Conservation (phyloP, 768 basidiomycete species). For the Amanita phalloides region DNA sequence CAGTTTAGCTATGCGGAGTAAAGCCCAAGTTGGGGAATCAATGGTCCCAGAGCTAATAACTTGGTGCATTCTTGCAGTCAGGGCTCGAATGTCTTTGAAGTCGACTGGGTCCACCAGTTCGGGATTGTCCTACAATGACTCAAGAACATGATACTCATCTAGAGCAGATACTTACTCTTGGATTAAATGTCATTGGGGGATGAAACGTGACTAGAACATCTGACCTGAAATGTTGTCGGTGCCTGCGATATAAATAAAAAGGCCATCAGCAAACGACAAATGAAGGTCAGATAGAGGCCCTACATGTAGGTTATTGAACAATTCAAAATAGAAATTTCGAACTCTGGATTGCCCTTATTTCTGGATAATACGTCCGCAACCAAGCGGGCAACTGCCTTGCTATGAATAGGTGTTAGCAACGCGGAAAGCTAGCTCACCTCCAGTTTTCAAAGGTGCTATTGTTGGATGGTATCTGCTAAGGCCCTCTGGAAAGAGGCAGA, state of each 20-base stretch:
- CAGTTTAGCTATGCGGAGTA: conserved; percentile 64
- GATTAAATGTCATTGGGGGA: conserved; percentile 51
- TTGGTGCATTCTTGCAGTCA: conserved; percentile 54
- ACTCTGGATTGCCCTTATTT: conserved; percentile 55
- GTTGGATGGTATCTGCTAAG: conserved; percentile 77
- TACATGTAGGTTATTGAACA: conserved; percentile 82
- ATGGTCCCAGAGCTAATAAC: conserved; percentile 70
- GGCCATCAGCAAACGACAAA: conserved; percentile 5
- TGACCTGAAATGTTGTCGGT: conserved; percentile 79
- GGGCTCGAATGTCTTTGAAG: conserved; percentile 42
- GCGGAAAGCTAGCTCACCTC: conserved; percentile 35
- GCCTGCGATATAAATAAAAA: conserved; percentile 30
- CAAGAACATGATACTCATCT: conserved; percentile 2
- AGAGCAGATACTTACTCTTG: conserved; percentile 34
- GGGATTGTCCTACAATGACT: conserved; percentile 43
- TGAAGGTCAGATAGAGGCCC: conserved; percentile 7
- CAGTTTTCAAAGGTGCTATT: conserved; percentile 84
- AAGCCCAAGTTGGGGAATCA: conserved; percentile 78
- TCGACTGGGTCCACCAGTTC: conserved; percentile 62
- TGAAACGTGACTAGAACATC: conserved; percentile 83
- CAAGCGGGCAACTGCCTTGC: conserved; percentile 60
- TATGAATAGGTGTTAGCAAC: not conserved
- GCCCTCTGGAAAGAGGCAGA: conserved; percentile 83
- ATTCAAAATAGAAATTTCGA: conserved; percentile 62
- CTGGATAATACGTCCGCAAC: conserved; percentile 68